phyloP scores from a whole-genome alignment of 805 yeast genomes.

The Sugiyamaella mastotermitis region DNA sequence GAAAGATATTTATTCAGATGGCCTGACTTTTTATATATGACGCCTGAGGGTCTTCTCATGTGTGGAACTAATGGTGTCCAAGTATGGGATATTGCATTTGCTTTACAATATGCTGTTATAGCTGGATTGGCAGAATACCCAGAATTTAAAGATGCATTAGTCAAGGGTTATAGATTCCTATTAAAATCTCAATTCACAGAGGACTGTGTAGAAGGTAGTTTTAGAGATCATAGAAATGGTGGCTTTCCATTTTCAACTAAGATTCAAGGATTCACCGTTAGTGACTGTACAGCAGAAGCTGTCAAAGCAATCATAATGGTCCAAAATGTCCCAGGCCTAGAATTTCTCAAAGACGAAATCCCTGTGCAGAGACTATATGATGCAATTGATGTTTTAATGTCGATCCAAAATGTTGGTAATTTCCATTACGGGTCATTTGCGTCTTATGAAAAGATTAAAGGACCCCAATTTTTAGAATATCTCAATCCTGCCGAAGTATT shows the following conservation, averaged over 20 bases:
- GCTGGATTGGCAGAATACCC: constrained; percentile 73
- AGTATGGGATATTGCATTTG: constrained; percentile 94
- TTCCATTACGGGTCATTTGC: constrained; percentile 90
- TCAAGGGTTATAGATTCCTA: constrained; percentile 63
- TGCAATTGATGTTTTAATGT: constrained; percentile 71
- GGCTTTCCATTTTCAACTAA: constrained; percentile 97
- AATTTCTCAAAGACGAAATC: constrained; percentile 46
- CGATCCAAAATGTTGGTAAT: constrained; percentile 70
- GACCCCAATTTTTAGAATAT: constrained; percentile 67
- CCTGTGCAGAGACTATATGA: constrained; percentile 48
- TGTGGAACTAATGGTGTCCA: constrained; percentile 98
- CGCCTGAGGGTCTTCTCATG: constrained; percentile 84
- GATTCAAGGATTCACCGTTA: constrained; percentile 91
- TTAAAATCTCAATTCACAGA: constrained; percentile 79
- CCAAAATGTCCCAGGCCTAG: constrained; percentile 52
- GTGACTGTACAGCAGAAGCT: constrained; percentile 96
- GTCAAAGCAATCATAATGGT: constrained; percentile 92
- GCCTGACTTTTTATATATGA: constrained; percentile 74
- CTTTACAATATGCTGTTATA: constrained; percentile 71
- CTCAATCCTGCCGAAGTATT: constrained; percentile 97
- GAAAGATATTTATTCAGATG: constrained; percentile 49
- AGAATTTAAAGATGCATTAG: constrained; percentile 57
- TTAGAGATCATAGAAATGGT: constrained; percentile 77
- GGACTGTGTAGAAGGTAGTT: constrained; percentile 71
- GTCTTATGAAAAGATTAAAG: constrained; percentile 81